phyloP scores from a whole-genome alignment of 257 asterid genomes.

The Cordia subcordata region DNA sequence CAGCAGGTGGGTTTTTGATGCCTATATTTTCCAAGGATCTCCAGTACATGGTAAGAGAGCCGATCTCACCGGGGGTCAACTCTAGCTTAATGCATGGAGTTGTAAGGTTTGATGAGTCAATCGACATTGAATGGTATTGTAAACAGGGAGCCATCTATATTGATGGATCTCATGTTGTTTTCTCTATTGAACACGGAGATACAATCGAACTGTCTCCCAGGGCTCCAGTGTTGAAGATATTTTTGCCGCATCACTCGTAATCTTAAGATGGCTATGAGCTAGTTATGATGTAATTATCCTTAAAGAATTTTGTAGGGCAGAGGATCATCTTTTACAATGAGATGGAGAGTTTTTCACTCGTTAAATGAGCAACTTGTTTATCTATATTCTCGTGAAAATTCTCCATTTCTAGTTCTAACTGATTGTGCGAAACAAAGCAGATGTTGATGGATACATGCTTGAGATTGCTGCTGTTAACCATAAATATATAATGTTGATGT shows the following conservation, averaged over 20 bases:
- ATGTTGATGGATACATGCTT: too few species aligned
- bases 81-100: constrained; percentile 40
- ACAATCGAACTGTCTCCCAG: constrained; percentile 56
- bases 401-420: too few species aligned
- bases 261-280: constrained; percentile 14
- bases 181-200: constrained; percentile 64
- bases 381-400: too few species aligned
- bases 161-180: constrained; percentile 78
- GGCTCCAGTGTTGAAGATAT: constrained; percentile 67
- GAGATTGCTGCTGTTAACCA: too few species aligned
- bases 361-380: too few species aligned
- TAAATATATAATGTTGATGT: too few species aligned
- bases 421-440: too few species aligned
- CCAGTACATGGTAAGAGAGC: constrained; percentile 89
- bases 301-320: not conserved
- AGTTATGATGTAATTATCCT: constrained; percentile 2
- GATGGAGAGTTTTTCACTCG: too few species aligned
- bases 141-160: constrained; percentile 56
- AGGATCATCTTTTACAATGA: too few species aligned
- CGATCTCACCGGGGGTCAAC: constrained; percentile 50
- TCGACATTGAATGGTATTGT: constrained; percentile 75
- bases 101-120: constrained; percentile 40
- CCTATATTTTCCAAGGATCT: constrained; percentile 78
- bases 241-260: constrained; percentile 43
- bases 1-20: constrained; percentile 75